A percentile compares a stretch with the other conserved stretches of the same genome.
Conservation (phyloP, 805 yeast species). For the Teunomyces stri region DNA sequence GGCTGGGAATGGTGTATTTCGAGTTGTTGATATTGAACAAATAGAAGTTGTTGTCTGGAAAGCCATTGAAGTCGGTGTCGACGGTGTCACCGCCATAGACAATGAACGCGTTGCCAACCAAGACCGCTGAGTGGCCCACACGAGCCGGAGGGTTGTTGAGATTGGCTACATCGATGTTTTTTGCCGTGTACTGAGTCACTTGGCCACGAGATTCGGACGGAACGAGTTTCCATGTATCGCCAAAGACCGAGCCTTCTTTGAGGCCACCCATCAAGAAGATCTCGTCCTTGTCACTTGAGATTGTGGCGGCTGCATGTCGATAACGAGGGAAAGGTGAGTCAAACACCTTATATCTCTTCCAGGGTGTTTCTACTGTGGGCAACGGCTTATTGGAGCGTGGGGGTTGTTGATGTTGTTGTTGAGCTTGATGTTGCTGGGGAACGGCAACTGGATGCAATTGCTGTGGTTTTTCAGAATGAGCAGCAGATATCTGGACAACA, state of each 20-base stretch:
- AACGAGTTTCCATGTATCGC: constrained; percentile 89
- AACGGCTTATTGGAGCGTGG: not conserved
- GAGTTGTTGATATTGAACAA: constrained; percentile 61
- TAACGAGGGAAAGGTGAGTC: constrained; percentile 92
- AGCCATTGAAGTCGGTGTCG: constrained; percentile 68
- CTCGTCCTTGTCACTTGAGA: constrained; percentile 76
- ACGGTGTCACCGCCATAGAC: constrained; percentile 97
- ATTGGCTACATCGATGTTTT: constrained; percentile 49
- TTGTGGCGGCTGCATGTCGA: constrained; percentile 82
- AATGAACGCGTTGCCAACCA: constrained; percentile 93
- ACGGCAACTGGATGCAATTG: not conserved
- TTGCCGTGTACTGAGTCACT: constrained; percentile 28
- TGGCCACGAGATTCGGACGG: constrained; percentile 37
- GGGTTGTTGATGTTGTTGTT: not conserved
- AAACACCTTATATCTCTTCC: constrained; percentile 61
- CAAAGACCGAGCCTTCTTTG: constrained; percentile 87
- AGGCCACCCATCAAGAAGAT: constrained; percentile 92
- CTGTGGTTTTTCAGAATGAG: not conserved
- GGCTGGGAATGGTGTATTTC: constrained; percentile 45
- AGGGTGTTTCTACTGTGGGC: constrained; percentile 38
- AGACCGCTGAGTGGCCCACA: constrained; percentile 90
- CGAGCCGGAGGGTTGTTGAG: constrained; percentile 89
- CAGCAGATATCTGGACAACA: not conserved
- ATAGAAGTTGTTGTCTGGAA: constrained; percentile 86
- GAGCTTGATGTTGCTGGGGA: not conserved